These are phyloP conservation scores for Proliferodiscus dingleyae DNA, from an alignment of 2,329 filamentous ascomycete species.

Conservation along the genomic window DNA sequence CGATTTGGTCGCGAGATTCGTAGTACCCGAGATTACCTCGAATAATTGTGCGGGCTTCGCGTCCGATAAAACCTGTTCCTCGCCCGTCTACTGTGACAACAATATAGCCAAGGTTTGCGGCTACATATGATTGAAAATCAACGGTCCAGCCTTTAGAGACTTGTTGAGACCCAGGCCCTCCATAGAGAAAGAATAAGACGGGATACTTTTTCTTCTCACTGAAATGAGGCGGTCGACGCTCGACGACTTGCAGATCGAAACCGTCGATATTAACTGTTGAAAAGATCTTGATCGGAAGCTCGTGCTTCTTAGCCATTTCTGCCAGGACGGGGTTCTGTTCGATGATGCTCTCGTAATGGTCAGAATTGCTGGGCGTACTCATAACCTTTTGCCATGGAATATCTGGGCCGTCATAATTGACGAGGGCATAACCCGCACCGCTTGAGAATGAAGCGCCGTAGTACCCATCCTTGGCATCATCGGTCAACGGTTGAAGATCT, in stretches of 20 bases:
- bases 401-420: slow-evolving; percentile 77
- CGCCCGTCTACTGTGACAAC: slow-evolving; percentile 93
- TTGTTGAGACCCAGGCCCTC: slow-evolving; percentile 85
- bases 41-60: slow-evolving; percentile 74
- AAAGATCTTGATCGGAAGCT: slow-evolving; percentile 78
- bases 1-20: slow-evolving; percentile 88
- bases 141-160: slow-evolving; percentile 77
- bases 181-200: slow-evolving; percentile 92
- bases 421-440: slow-evolving; percentile 74
- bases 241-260: slow-evolving; percentile 67
- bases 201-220: slow-evolving; percentile 80
- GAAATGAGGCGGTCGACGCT: slow-evolving; percentile 87
- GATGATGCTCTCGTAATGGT: slow-evolving; percentile 62
- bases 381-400: slow-evolving; percentile 90
- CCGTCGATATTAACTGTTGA: slow-evolving; percentile 81
- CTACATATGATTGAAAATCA: slow-evolving; percentile 87
- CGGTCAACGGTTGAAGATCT: slow-evolving; percentile 66
- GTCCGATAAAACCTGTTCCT: slow-evolving; percentile 86
- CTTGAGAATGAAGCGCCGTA: slow-evolving; percentile 81
- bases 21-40: slow-evolving; percentile 79
- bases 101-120: slow-evolving; percentile 80
- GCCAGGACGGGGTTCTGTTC: slow-evolving; percentile 73
- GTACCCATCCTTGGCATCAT: slow-evolving; percentile 68
- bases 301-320: slow-evolving; percentile 65
- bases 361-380: slow-evolving; percentile 67